Conservation (phyloP, 768 basidiomycete species). For the Mycena vitilis region DNA sequence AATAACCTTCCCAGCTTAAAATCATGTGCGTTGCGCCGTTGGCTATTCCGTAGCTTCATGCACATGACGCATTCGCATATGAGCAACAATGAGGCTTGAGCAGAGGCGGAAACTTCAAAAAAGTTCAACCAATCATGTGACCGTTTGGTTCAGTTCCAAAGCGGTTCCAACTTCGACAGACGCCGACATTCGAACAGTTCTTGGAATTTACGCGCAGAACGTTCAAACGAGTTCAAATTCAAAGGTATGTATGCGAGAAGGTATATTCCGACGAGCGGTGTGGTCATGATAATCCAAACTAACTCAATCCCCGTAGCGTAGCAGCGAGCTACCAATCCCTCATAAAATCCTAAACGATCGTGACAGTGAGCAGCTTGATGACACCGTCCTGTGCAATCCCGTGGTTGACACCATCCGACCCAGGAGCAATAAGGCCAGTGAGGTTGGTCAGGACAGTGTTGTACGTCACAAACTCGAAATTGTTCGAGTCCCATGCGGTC, state of each 20-base stretch:
- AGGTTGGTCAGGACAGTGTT: slow-evolving; percentile 48
- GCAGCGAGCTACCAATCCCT: not conserved
- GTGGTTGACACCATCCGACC: slow-evolving; percentile 56
- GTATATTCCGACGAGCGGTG: no score
- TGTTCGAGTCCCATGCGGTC: slow-evolving; percentile 42
- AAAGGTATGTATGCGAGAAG: no score
- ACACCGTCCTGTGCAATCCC: slow-evolving; percentile 61
- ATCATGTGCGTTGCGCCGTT: no score
- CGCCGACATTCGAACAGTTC: no score
- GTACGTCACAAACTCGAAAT: slow-evolving; percentile 42
- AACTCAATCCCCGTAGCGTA: no score
- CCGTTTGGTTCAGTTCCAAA: no score
- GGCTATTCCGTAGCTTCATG: no score
- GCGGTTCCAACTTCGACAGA: no score
- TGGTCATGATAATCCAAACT: no score
- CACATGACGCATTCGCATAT: no score
- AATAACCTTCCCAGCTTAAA: no score
- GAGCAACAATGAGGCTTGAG: no score
- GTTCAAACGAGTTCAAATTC: not conserved
- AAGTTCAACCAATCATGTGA: slow-evolving; percentile 3
- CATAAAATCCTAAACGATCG: slow-evolving; percentile 36
- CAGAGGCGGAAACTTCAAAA: not conserved
- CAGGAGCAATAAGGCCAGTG: slow-evolving; percentile 54
- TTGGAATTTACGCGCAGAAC: not conserved
- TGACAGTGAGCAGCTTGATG: slow-evolving; percentile 57